Evolutionary conservation across 345 rosid species (phyloP), one percentile per base, ranked within the genome.

Genomic region (Citrus medica): DNA sequence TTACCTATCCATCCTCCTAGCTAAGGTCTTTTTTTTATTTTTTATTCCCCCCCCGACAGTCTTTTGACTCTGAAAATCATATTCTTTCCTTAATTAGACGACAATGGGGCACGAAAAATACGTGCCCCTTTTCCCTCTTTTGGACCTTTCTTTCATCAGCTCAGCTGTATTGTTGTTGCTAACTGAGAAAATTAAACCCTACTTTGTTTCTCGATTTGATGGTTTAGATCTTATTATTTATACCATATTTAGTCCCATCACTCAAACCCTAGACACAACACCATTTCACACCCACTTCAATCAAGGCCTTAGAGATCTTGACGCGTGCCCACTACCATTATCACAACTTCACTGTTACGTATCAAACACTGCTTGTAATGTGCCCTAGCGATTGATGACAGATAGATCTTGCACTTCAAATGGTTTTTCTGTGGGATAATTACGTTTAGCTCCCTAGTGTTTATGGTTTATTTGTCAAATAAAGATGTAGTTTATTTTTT

Each of bases 141-240:
- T 73, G 33, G 27, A n/a, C 33, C 30, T 38, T 60, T 2, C 42
- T 38, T 33, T 33, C 3, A 37, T 25, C 22, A 4, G 24, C 66
- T 37, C 51, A 46, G 3, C 38, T 22, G 13, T 33, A 33, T 40
- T 24, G 24, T 19, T 19, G 37, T 8, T 32, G 32, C 33, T 30
- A 55, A 51, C n/a, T 30, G 25, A 70, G 27, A 66, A 9, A 66
- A 35, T 8, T 66, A 8, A 21, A 66, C 22, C 25, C 16, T 8
- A 33, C 27, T 69, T 38, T 32, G 70, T 62, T 46, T 42, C 67
- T 58, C 33, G 76, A 76, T 81, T 76, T 76, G 77, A 81, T 65
- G 80, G 73, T 81, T 75, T 75, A 61, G 79, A 59, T 68, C 6
- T 66, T 38, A 60, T 74, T 38, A 66, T 55, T 55, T 12, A 75